Base-by-base conservation (phyloP, 306 rosid genomes). In the Vigna mungo region DNA sequence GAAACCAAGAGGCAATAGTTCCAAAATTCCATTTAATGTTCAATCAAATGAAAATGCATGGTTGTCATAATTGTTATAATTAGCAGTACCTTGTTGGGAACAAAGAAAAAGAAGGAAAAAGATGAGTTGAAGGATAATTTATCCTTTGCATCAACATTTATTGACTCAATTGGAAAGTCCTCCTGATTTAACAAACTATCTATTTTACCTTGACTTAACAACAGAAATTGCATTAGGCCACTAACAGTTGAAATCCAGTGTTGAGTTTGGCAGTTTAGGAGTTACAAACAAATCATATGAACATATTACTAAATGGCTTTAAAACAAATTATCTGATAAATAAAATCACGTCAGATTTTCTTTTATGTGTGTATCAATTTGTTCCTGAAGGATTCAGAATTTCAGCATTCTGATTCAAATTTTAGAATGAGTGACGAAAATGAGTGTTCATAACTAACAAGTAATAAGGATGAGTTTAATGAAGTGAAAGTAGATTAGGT, bases 1-100 rank as follows among this genome's bases (percentile, higher is more conserved):
- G 51, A 68, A 78, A 44, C 44, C 76, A 68, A 27, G 72, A 48
- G 56, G 69, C 47, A 66, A 11, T 48, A 81, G 39, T 54, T 77
- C 44, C 36, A 77, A 65, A 21, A 12, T 79, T 64, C 70, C 47
- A 74, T 53, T 18, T 18, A 65, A 52, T 30, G 67, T 37, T 36
- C 0, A 44, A 6, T 64, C 52, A 43, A 43, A 64, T 54, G 52
- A 64, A 63, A 53, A 55, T 27, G 56, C 49, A 37, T 62, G 68
- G 27, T 17, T 63, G 15, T 7, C 34, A 25, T 46, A 55, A 17
- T 30, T 25, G 58, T 13, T 46, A 46, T 4, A 78, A 51, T 30
- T 13, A n/a, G 69, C 69, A 32, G 53, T 18, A 78, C 43, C 49
- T 46, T 58, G 27, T 48, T 21, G 39, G 47, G 9, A 69, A 5